Base-by-base conservation (phyloP, 1,284 basidiomycete species). In the Microbotryum scabiosae region DNA sequence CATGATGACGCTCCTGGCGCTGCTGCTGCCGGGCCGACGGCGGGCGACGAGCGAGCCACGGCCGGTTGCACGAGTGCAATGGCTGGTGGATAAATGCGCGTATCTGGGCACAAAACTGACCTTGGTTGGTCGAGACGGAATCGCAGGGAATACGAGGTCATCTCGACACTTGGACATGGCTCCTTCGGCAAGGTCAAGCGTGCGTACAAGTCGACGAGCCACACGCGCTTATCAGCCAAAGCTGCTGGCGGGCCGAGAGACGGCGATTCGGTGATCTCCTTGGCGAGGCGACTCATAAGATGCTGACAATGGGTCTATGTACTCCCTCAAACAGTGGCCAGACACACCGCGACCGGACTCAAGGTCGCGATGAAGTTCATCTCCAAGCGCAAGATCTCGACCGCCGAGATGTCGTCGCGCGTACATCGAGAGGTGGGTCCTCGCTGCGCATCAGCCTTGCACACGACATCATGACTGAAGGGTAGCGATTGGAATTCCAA, bases 161-260 rank as follows among this genome's bases (percentile, higher is more conserved):
- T 77, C 57, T 74, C 78, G 58, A 81, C 80, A 1, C 72, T 82
- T 10, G 81, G 81, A 0, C 78, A 79, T 63, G 94, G 94, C 21
- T 93, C 90, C 16, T 98, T 97, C 77, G 94, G 93, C 61, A 97
- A 97, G 76, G 94, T 98, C 74, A 97, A 97, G 80, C 88, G 92
- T 94, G 76, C 76, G 90, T 72, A 18, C 25, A 5, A 9, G 5
- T 6, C 43, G 28, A 7, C 18, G 16, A 25, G n/a, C 18, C 28
- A 32, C 43, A 8, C 30, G 23, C 12, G 7, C 14, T 7, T 7
- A 26, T 30, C 30, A 28, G n/a, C 14, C 30, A 12, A 25, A 7
- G 30, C 32, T 21, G 18, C n/a, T 51, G 14, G 23, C n/a, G 48
- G 14, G 23, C 26, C 20, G 12, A 20, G 7, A 20, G 48, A 49